phyloP scores from a whole-genome alignment of 495 filamentous ascomycete genomes.

The Penicillium psychrofluorescens region DNA sequence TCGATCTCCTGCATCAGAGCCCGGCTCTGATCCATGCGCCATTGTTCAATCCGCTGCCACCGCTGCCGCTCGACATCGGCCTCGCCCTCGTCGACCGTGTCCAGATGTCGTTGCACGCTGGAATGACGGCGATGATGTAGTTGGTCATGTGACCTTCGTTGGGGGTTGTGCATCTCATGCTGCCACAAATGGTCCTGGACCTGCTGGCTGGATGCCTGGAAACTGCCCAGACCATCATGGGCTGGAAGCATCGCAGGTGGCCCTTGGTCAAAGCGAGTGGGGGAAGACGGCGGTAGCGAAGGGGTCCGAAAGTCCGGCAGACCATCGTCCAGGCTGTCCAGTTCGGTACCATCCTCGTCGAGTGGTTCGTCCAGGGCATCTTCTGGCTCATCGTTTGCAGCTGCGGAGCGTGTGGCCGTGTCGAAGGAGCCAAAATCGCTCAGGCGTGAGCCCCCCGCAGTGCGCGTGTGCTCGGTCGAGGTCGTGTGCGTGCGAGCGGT shows the following conservation, averaged over 20 bases:
- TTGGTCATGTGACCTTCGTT: conserved; percentile 30
- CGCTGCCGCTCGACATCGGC: conserved; percentile 54
- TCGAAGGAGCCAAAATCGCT: conserved; percentile 83
- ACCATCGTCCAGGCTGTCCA: conserved; percentile 88
- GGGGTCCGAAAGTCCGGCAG: conserved; percentile 74
- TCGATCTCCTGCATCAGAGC: conserved; percentile 83
- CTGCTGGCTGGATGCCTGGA: conserved; percentile 47
- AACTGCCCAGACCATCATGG: conserved; percentile 88
- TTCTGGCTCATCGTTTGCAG: conserved; percentile 40
- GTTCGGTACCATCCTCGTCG: conserved; percentile 61
- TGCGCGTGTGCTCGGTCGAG: conserved; percentile 65
- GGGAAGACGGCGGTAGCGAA: conserved; percentile 45
- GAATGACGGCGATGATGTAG: conserved; percentile 39
- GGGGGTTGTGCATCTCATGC: conserved; percentile 75
- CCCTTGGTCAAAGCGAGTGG: conserved; percentile 41
- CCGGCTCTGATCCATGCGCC: conserved; percentile 85
- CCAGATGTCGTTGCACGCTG: conserved; percentile 56
- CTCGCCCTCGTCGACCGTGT: conserved; percentile 57
- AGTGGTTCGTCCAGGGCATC: conserved; percentile 43
- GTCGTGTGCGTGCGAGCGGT: conserved; percentile 61
- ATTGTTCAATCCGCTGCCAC: conserved; percentile 76
- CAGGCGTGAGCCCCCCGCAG: conserved; percentile 64
- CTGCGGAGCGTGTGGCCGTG: conserved; percentile 47
- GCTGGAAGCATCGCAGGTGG: conserved; percentile 65
- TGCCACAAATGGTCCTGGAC: conserved; percentile 78